Conservation (phyloP, 2,329 filamentous ascomycete genomes). For the Lasiodiplodia hormozganensis region DNA sequence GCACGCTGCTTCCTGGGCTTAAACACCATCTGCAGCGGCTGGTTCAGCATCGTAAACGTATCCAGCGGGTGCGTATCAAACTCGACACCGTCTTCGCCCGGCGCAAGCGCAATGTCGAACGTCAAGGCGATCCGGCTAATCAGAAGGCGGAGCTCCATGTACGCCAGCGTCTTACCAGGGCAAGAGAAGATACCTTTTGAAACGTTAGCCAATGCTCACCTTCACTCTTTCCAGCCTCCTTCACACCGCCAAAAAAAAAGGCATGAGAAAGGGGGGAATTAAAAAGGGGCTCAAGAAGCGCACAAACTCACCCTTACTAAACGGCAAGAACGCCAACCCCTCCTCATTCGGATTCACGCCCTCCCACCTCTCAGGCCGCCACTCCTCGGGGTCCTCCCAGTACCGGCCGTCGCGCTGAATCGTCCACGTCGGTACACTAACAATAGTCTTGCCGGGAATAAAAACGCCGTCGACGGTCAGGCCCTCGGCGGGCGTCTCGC, state of each 20-base stretch:
- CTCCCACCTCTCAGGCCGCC: slow-evolving; percentile 26
- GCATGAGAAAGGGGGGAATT: neutral
- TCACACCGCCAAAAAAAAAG: neutral
- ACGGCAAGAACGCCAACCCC: slow-evolving; percentile 22
- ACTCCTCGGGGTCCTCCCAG: slow-evolving; percentile 7
- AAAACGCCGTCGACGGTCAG: slow-evolving; percentile 43
- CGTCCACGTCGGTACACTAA: slow-evolving; percentile 35
- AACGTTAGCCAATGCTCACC: neutral
- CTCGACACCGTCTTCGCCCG: slow-evolving; percentile 34
- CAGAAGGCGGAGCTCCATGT: slow-evolving; percentile 33
- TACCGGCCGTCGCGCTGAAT: slow-evolving; percentile 29
- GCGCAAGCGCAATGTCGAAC: slow-evolving; percentile 36
- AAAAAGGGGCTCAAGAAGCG: neutral
- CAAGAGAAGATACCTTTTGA: slow-evolving; percentile 33
- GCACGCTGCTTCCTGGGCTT: slow-evolving; percentile 21
- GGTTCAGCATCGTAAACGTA: slow-evolving; percentile 36
- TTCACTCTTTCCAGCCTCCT: neutral
- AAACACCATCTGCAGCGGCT: slow-evolving; percentile 39
- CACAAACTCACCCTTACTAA: slow-evolving; percentile 14
- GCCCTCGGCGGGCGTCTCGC: slow-evolving; percentile 49
- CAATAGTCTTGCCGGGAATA: slow-evolving; percentile 42
- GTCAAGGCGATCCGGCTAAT: slow-evolving; percentile 33
- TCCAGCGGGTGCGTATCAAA: slow-evolving; percentile 30
- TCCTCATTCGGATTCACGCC: slow-evolving; percentile 7
- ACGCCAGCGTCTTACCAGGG: slow-evolving; percentile 36